Percentiles rank a stretch among this genome's conserved stretches.
These are phyloP conservation scores for Astragalus glycyphyllos DNA, from an alignment of 306 rosid species.

Conservation along the genomic window DNA sequence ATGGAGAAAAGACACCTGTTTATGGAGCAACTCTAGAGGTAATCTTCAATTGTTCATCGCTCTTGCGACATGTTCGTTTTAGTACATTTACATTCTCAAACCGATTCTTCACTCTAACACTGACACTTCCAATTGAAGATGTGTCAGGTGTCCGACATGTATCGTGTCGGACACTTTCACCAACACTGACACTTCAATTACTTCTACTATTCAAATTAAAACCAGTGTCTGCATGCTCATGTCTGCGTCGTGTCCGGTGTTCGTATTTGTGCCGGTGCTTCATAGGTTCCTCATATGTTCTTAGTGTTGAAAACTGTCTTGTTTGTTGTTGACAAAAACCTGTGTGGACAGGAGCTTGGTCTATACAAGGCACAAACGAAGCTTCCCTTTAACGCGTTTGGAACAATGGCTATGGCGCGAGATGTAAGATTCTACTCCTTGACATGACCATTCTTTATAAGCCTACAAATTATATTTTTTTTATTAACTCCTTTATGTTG, in stretches of 20 bases:
- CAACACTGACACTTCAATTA: too few relatives aligned
- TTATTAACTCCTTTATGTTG: slow-evolving; percentile 16
- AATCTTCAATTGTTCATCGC: slow-evolving; percentile 39
- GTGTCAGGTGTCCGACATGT: too few relatives aligned
- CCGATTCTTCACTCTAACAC: too few relatives aligned
- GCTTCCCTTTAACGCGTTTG: slow-evolving; percentile 98
- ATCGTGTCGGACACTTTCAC: too few relatives aligned
- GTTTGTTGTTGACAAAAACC: slow-evolving; percentile 18
- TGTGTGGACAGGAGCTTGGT: slow-evolving; percentile 80
- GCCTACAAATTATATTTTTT: neutral
- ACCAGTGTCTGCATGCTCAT: too few relatives aligned
- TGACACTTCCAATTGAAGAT: too few relatives aligned
- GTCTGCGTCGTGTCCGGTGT: too few relatives aligned
- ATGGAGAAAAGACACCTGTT: slow-evolving; percentile 83
- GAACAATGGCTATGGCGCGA: slow-evolving; percentile 99
- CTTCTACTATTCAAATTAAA: too few relatives aligned
- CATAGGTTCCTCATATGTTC: neutral
- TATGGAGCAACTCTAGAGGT: slow-evolving; percentile 96
- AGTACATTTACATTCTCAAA: slow-evolving; percentile 12
- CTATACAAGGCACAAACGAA: slow-evolving; percentile 98
- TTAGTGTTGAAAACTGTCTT: slow-evolving; percentile 23
- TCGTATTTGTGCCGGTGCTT: too few relatives aligned
- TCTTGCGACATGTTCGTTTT: slow-evolving; percentile 10
- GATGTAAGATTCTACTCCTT: slow-evolving; percentile 62
- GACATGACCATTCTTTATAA: neutral